A percentile compares a stretch with the other conserved stretches of the same genome.
Conservation (phyloP, 1,139 yeast species). For the Debaryomyces coudertii region DNA sequence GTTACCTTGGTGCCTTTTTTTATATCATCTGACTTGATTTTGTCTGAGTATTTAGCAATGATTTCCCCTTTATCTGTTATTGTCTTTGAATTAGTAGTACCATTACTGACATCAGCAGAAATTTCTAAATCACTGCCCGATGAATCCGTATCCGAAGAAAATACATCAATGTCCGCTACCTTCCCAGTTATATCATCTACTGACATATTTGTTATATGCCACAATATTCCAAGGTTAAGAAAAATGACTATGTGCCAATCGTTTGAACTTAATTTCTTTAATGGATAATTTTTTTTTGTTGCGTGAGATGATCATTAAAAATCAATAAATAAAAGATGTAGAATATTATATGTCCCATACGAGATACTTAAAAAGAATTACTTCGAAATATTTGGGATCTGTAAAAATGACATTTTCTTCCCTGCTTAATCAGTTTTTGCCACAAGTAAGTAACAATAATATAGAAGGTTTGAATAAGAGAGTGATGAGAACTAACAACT, state of each 20-base stretch:
- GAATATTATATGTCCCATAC: neutral
- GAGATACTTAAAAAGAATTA: neutral
- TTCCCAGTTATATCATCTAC: neutral
- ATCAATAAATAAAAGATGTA: neutral
- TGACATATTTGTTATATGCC: slow-evolving; percentile 1
- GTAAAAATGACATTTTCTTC: slow-evolving; percentile 19
- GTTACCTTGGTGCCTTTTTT: slow-evolving; percentile 59
- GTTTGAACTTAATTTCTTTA: neutral
- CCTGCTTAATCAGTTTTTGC: slow-evolving; percentile 23
- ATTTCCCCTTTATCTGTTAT: slow-evolving; percentile 58
- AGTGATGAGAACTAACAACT: slow-evolving; percentile 7
- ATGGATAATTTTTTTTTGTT: slow-evolving; percentile 3
- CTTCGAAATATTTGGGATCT: slow-evolving; percentile 1
- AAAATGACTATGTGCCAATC: no score
- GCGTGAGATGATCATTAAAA: slow-evolving; percentile 10
- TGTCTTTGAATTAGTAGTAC: slow-evolving; percentile 19
- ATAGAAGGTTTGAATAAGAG: slow-evolving; percentile 8
- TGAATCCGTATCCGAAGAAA: slow-evolving; percentile 17
- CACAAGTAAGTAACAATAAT: slow-evolving; percentile 28
- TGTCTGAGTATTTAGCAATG: slow-evolving; percentile 61
- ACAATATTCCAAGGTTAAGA: neutral
- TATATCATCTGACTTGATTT: slow-evolving; percentile 64
- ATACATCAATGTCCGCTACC: slow-evolving; percentile 1
- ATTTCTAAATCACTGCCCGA: slow-evolving; percentile 16
- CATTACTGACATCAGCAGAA: neutral